Conservation (phyloP, 768 basidiomycete genomes). For the Imleria badia region DNA sequence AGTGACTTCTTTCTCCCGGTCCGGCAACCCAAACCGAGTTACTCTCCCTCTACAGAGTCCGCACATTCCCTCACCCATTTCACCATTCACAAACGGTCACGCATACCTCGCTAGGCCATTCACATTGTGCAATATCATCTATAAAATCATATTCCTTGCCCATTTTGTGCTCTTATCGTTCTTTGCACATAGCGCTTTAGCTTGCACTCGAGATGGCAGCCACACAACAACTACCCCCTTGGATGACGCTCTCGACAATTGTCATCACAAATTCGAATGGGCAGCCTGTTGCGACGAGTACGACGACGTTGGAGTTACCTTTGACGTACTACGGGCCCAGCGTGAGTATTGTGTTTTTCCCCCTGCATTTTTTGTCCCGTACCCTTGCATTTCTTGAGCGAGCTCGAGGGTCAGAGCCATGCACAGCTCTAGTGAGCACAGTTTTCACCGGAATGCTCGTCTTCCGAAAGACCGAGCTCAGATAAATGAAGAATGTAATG, state of each 20-base stretch:
- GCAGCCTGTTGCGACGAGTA: conserved; percentile 52
- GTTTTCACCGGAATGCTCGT: not conserved
- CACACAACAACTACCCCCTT: conserved; percentile 69
- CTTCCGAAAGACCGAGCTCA: not conserved
- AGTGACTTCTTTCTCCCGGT: conserved; percentile 2
- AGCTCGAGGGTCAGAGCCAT: not conserved
- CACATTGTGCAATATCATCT: conserved; percentile 2
- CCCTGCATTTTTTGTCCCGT: not conserved
- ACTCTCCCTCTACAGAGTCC: conserved; percentile 14
- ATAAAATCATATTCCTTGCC: not conserved
- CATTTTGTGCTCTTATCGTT: conserved; percentile 10
- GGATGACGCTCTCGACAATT: conserved; percentile 60
- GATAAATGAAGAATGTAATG: conserved; percentile 6
- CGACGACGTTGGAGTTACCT: conserved; percentile 62
- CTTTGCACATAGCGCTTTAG: not conserved
- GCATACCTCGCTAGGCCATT: not conserved
- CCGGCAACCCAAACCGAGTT: not conserved
- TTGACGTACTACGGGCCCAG: conserved; percentile 83
- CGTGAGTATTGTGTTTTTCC: conserved; percentile 46
- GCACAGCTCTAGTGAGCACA: not conserved
- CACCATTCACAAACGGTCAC: conserved; percentile 4
- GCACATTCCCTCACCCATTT: conserved; percentile 26
- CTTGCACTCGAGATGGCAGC: conserved; percentile 32
- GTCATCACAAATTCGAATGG: conserved; percentile 55
- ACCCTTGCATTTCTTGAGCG: not conserved